A percentile compares a stretch with the other conserved stretches of the same genome.
phyloP scores from a whole-genome alignment of 2,329 filamentous ascomycete species.

The Claviceps maximensis region DNA sequence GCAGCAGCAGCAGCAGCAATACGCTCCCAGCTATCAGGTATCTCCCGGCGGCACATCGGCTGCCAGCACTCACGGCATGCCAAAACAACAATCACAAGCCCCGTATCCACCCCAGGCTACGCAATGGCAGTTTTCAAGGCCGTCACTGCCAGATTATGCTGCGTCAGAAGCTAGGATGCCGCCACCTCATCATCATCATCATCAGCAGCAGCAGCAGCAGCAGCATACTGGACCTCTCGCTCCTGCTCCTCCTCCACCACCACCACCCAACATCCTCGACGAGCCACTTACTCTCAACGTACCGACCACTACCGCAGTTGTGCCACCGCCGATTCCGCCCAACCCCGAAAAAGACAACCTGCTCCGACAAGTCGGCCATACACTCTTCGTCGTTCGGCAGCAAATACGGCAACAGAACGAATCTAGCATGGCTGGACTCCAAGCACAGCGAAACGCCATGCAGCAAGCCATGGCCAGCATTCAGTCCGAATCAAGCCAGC shows the following conservation, averaged over 20 bases:
- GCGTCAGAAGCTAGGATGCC: conserved; percentile 3
- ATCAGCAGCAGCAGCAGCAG: neutral
- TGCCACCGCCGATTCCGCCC: conserved; percentile 77
- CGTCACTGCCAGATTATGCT: conserved; percentile 8
- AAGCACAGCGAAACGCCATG: conserved; percentile 69
- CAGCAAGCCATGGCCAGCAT: conserved; percentile 54
- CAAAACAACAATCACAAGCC: neutral
- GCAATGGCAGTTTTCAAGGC: conserved; percentile 9
- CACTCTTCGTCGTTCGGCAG: conserved; percentile 55
- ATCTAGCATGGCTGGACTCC: conserved; percentile 59
- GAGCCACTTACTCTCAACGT: conserved; percentile 40
- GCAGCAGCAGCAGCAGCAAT: conserved; percentile 5
- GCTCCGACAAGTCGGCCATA: conserved; percentile 59
- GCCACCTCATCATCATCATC: neutral
- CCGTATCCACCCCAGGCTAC: conserved; percentile 3
- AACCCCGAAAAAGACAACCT: conserved; percentile 93
- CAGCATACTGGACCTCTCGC: conserved; percentile 5
- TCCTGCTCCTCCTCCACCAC: conserved; percentile 19
- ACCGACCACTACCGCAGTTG: conserved; percentile 34
- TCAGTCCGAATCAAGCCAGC: conserved; percentile 57
- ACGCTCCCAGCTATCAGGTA: neutral
- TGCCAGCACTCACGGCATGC: neutral
- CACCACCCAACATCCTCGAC: conserved; percentile 40
- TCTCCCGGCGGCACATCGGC: neutral
- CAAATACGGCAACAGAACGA: conserved; percentile 59